Evolutionary conservation across 306 rosid species (phyloP).

Genomic region (Quercus cerris): DNA sequence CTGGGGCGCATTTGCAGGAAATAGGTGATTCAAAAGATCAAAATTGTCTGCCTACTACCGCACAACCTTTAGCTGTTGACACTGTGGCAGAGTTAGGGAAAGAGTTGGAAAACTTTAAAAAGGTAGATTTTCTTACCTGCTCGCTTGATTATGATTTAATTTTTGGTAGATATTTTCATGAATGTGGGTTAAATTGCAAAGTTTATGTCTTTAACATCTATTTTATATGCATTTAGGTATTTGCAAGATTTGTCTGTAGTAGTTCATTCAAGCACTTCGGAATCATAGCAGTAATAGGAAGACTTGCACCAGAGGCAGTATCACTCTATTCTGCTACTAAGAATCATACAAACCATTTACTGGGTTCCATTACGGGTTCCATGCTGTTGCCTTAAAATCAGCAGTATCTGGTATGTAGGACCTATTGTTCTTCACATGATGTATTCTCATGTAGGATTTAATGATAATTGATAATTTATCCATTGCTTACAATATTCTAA

Average conservation of each 20-base stretch:
- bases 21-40: conserved; percentile 10
- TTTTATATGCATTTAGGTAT: conserved; percentile 6
- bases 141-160: not conserved
- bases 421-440: not conserved
- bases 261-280: conserved; percentile 8
- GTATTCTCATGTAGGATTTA: not conserved
- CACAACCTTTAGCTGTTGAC: conserved; percentile 12
- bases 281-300: not conserved
- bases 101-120: conserved; percentile 27
- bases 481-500: not conserved
- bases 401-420: not conserved
- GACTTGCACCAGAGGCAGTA: not conserved
- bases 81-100: conserved; percentile 13
- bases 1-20: conserved; percentile 15
- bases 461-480: not conserved
- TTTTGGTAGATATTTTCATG: not conserved
- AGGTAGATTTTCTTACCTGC: conserved; percentile 2
- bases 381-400: not conserved
- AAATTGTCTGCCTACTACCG: not conserved
- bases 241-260: conserved; percentile 17
- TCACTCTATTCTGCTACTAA: not conserved
- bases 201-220: not conserved
- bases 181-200: not conserved
- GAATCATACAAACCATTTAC: not conserved
- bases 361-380: not conserved